A percentile compares a stretch with the other conserved stretches of the same genome.
These are phyloP conservation scores for Neofusicoccum parvum DNA, from an alignment of 2,329 filamentous ascomycete genomes.

Conservation along the genomic window DNA sequence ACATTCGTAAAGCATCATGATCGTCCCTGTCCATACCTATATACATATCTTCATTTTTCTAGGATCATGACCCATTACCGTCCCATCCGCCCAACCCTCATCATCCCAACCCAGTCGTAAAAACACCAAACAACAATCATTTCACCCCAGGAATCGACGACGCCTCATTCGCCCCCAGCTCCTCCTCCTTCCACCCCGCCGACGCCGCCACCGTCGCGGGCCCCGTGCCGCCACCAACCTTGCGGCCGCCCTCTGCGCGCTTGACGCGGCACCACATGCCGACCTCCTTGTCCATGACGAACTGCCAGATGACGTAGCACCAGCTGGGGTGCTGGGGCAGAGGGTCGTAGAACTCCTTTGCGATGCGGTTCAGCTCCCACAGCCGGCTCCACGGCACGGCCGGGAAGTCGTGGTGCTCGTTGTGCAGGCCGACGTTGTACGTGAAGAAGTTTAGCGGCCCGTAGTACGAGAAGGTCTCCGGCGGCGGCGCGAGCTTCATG, in stretches of 20 bases:
- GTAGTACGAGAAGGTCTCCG: slow-evolving; percentile 98
- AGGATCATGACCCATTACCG: neutral
- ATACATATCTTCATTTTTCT: neutral
- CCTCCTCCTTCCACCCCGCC: slow-evolving; percentile 48
- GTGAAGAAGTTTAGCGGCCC: slow-evolving; percentile 88
- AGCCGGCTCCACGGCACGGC: slow-evolving; percentile 93
- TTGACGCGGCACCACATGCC: slow-evolving; percentile 93
- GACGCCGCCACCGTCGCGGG: neutral
- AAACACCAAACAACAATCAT: slow-evolving; percentile 2
- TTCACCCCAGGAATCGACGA: slow-evolving; percentile 47
- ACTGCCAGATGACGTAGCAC: slow-evolving; percentile 92
- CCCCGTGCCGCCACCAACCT: slow-evolving; percentile 50
- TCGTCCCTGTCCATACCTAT: neutral
- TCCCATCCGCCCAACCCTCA: neutral
- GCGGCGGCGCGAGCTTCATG: slow-evolving; percentile 52
- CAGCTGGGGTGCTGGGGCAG: slow-evolving; percentile 88
- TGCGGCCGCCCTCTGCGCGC: slow-evolving; percentile 73
- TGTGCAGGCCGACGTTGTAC: slow-evolving; percentile 97
- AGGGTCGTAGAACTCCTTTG: slow-evolving; percentile 87
- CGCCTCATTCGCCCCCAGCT: slow-evolving; percentile 50
- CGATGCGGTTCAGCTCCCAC: slow-evolving; percentile 74
- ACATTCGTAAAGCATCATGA: too few species aligned
- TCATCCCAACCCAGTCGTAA: neutral
- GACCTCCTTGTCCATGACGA: slow-evolving; percentile 86
- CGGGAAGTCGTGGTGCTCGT: slow-evolving; percentile 98